These are phyloP conservation scores for Cyclotella kingstonii DNA, from an alignment of 108 stramenopile genomes.

Conservation along the genomic window DNA sequence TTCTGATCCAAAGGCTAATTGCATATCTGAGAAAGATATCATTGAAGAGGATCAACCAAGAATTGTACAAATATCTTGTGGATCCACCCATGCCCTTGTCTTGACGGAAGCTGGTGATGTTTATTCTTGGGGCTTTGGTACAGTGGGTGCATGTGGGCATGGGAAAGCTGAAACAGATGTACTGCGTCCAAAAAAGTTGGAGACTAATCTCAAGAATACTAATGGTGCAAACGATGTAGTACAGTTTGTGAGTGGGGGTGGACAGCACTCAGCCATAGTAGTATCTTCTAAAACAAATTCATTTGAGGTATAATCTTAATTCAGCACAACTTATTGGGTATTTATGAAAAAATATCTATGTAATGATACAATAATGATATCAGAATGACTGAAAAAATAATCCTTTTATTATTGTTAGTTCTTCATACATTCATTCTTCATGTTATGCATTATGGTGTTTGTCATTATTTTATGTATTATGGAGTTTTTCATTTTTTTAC, in stretches of 20 bases:
- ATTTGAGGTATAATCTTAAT: too few relatives aligned
- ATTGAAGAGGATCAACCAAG: slow-evolving; percentile 32
- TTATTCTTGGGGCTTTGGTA: slow-evolving; percentile 93
- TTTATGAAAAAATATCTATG: too few relatives aligned
- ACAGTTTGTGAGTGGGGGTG: slow-evolving; percentile 50
- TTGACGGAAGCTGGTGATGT: slow-evolving; percentile 65
- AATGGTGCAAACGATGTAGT: slow-evolving; percentile 28
- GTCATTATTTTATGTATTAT: too few relatives aligned
- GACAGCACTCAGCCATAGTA: slow-evolving; percentile 46
- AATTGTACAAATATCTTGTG: slow-evolving; percentile 59
- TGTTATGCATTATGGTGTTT: too few relatives aligned
- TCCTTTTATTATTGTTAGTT: too few relatives aligned
- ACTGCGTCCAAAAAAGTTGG: slow-evolving; percentile 37
- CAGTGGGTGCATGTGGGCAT: slow-evolving; percentile 57
- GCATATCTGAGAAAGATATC: slow-evolving; percentile 31
- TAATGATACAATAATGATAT: too few relatives aligned
- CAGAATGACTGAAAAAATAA: too few relatives aligned
- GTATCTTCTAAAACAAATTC: slow-evolving; percentile 17
- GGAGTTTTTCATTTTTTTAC: too few relatives aligned
- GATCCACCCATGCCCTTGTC: slow-evolving; percentile 61
- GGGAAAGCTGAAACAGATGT: slow-evolving; percentile 35
- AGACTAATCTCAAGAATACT: slow-evolving; percentile 18
- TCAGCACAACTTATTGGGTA: too few relatives aligned
- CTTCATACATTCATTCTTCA: too few relatives aligned
- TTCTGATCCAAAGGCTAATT: slow-evolving; percentile 36